These are phyloP conservation scores for Aspergillus aculeatinus DNA, from an alignment of 2,329 filamentous ascomycete species.

Conservation along the genomic window DNA sequence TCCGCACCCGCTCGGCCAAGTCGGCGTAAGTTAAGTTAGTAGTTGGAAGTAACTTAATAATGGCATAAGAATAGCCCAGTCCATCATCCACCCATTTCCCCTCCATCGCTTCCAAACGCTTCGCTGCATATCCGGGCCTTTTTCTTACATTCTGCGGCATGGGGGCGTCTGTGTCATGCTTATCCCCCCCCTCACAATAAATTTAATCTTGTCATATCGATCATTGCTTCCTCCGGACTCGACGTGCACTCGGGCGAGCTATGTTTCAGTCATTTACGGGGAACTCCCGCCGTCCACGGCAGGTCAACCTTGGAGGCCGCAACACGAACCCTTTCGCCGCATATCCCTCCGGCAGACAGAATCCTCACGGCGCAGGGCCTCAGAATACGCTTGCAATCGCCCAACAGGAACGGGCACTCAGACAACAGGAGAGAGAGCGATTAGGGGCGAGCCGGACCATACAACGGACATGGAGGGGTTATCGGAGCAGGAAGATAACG, in stretches of 20 bases:
- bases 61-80: not conserved
- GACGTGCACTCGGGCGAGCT: conserved; percentile 21
- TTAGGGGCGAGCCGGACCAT: conserved; percentile 71
- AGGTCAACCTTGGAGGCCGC: conserved; percentile 91
- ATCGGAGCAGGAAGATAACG: conserved; percentile 61
- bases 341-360: conserved; percentile 58
- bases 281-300: conserved; percentile 76
- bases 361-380: conserved; percentile 59
- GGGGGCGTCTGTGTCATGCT: conserved; percentile 20
- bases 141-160: conserved; percentile 20
- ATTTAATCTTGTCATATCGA: conserved; percentile 6
- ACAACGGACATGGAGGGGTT: conserved; percentile 80
- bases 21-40: not conserved
- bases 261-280: conserved; percentile 96
- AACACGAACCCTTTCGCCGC: conserved; percentile 73
- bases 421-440: conserved; percentile 77
- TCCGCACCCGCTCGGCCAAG: not conserved
- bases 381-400: conserved; percentile 80
- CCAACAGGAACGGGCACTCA: conserved; percentile 76
- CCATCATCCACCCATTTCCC: not conserved
- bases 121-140: not conserved
- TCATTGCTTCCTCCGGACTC: conserved; percentile 7
- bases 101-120: not conserved
- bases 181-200: conserved; percentile 9
- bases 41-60: not conserved